These are phyloP conservation scores for Cordyceps fumosorosea DNA, from an alignment of 2,329 filamentous ascomycete genomes.

Conservation along the genomic window DNA sequence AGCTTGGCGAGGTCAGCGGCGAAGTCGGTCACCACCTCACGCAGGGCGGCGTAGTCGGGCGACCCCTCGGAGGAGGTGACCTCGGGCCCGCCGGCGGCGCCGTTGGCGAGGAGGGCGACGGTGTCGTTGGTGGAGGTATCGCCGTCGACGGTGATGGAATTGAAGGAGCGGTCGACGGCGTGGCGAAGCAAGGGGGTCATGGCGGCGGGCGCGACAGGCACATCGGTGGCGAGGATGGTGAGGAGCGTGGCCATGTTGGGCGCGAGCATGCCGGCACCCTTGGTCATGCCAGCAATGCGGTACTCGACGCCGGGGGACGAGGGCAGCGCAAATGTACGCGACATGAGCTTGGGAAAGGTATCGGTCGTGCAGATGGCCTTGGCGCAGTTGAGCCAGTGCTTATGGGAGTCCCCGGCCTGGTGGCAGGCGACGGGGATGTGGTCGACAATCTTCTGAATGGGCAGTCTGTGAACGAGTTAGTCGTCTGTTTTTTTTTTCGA, in stretches of 20 bases:
- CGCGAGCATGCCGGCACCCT: conserved; percentile 98
- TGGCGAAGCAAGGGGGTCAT: conserved; percentile 64
- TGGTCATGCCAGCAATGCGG: conserved; percentile 87
- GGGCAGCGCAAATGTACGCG: conserved; percentile 75
- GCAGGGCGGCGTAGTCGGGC: conserved; percentile 64
- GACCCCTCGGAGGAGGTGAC: conserved; percentile 45
- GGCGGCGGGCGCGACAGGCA: conserved; percentile 61
- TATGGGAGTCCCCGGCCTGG: conserved; percentile 66
- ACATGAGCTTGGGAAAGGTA: conserved; percentile 94
- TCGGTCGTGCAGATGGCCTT: conserved; percentile 96
- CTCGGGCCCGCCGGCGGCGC: conserved; percentile 69
- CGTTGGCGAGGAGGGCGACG: conserved; percentile 89
- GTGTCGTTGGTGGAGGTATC: conserved; percentile 98
- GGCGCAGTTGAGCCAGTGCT: conserved; percentile 80
- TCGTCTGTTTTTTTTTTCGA: background rate
- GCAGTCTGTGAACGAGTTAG: conserved; percentile 51
- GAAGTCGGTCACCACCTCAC: conserved; percentile 66
- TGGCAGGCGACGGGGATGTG: conserved; percentile 72
- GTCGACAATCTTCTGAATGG: conserved; percentile 81
- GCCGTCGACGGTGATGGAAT: conserved; percentile 93
- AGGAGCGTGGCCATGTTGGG: conserved; percentile 98
- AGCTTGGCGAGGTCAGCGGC: conserved; percentile 81
- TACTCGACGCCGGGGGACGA: conserved; percentile 71
- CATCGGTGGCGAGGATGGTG: conserved; percentile 87
- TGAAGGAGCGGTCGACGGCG: conserved; percentile 81